These are phyloP conservation scores for Choiromyces venosus DNA, from an alignment of 495 filamentous ascomycete genomes.

Conservation along the genomic window DNA sequence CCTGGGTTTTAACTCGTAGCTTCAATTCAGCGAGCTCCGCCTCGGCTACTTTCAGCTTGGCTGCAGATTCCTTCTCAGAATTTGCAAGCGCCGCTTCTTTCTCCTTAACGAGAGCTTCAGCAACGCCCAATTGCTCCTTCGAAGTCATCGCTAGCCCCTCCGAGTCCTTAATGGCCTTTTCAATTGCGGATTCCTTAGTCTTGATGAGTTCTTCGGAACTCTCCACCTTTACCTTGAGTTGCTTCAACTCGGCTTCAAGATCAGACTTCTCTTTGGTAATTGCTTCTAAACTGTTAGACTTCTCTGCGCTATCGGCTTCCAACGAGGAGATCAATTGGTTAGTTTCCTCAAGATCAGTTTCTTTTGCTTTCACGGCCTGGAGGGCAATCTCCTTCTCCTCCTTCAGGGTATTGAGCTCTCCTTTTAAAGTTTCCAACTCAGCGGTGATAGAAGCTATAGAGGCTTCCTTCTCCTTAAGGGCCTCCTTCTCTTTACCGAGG, in stretches of 20 bases:
- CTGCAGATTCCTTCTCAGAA: constrained; percentile 24
- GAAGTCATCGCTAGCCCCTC: constrained; percentile 17
- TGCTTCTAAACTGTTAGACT: background rate
- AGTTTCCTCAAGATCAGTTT: constrained; percentile 2
- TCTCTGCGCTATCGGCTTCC: constrained; percentile 1
- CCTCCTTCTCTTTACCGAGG: constrained; percentile 19
- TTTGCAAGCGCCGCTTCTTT: constrained; percentile 31
- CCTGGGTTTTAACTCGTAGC: constrained; percentile 57
- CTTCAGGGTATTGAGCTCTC: constrained; percentile 17
- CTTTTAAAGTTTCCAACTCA: constrained; percentile 27
- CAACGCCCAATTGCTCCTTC: constrained; percentile 31
- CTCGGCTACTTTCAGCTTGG: constrained; percentile 29
- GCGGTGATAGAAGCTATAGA: constrained; percentile 13
- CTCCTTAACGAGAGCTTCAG: constrained; percentile 28
- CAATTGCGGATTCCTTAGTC: constrained; percentile 21
- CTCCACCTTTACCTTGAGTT: constrained; percentile 14
- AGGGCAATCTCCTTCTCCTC: constrained; percentile 33
- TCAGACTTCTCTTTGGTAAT: constrained; percentile 21
- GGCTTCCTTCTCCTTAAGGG: constrained; percentile 22
- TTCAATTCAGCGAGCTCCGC: constrained; percentile 61
- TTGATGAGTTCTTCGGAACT: constrained; percentile 27
- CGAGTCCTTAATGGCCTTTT: constrained; percentile 22
- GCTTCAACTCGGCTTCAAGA: constrained; percentile 22
- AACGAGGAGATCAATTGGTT: constrained; percentile 1
- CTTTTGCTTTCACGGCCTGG: constrained; percentile 7